Evolutionary conservation across 2,329 filamentous ascomycete species (phyloP), one percentile per base, ranked within the genome.

Genomic region (Nannizziopsis arthrosporioides): DNA sequence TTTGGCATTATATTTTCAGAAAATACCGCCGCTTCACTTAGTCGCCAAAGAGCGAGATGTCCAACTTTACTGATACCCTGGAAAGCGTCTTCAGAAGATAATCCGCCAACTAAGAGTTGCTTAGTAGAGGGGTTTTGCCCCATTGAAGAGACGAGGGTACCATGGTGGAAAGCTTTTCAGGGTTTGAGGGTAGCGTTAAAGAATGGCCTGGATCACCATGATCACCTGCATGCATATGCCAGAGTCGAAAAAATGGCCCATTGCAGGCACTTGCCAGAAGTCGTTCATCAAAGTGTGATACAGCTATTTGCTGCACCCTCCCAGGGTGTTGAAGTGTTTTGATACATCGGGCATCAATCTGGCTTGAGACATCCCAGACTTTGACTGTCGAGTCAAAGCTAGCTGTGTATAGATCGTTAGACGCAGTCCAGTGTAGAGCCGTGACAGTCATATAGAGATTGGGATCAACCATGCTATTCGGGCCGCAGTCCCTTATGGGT

Each of bases 311-410:
- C 38, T 75, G 70, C 0, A 81, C 70, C 19, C 68, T 62, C 1
- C 68, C 69, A 30, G 66, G 57, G 56, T 79, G 74, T 5, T 53
- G 51, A 5, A 77, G 54, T 1, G 63, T 68, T 15, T 56, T 55
- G 10, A 57, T 52, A 49, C 66, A 70, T 11, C 35, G 51, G 7
- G 63, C 47, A 10, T 51, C 50, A 8, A 51, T 19, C 7, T 59
- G 55, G 22, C 60, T 58, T 5, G 55, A 52, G 5, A 65, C 61
- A 51, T 72, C 60, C 78, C 78, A 82, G 32, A 81, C 61, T 55
- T 77, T 80, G 44, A 79, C 66, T 1, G 68, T 71, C 2, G 67
- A 61, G 48, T 81, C 77, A 48, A 74, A 77, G 3, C 77, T 76
- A 1, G 74, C 70, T 1, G 75, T 76, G 52, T 70, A 76, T 42